Percentiles rank a stretch among this genome's conserved stretches.
phyloP scores from a whole-genome alignment of 2,329 filamentous ascomycete genomes.

The Didymella lethalis region DNA sequence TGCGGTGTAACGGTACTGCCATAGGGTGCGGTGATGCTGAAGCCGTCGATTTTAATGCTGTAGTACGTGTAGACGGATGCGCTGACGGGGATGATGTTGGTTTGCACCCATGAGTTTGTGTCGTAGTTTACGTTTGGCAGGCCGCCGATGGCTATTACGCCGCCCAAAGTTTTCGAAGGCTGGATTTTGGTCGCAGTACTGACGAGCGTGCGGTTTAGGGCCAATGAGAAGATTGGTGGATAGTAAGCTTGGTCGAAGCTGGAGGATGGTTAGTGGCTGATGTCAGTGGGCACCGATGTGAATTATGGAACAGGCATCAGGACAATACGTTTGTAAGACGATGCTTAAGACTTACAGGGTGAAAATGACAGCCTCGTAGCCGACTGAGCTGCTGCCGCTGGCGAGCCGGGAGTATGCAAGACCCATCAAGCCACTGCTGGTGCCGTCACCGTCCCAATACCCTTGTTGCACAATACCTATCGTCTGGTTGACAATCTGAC shows the following conservation, averaged over 20 bases:
- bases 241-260: slow-evolving; percentile 21
- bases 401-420: slow-evolving; percentile 36
- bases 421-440: slow-evolving; percentile 42
- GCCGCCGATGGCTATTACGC: slow-evolving; percentile 44
- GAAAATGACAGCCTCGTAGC: slow-evolving; percentile 37
- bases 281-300: not conserved
- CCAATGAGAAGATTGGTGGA: slow-evolving; percentile 36
- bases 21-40: slow-evolving; percentile 27
- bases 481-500: slow-evolving; percentile 30
- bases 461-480: slow-evolving; percentile 41
- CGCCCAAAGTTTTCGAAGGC: slow-evolving; percentile 27
- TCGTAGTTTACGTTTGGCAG: slow-evolving; percentile 31
- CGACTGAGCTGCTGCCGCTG: slow-evolving; percentile 21
- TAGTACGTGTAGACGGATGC: slow-evolving; percentile 36
- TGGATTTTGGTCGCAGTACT: not conserved
- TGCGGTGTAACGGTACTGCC: slow-evolving; percentile 1
- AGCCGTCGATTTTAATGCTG: slow-evolving; percentile 35
- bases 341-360: slow-evolving; percentile 31
- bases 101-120: slow-evolving; percentile 26
- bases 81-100: slow-evolving; percentile 27
- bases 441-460: slow-evolving; percentile 40
- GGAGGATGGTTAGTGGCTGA: not conserved
- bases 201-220: slow-evolving; percentile 31
- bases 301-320: not conserved
- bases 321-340: not conserved